These are phyloP conservation scores for Gynostemma pentaphyllum DNA, from an alignment of 306 rosid genomes.

Conservation along the genomic window DNA sequence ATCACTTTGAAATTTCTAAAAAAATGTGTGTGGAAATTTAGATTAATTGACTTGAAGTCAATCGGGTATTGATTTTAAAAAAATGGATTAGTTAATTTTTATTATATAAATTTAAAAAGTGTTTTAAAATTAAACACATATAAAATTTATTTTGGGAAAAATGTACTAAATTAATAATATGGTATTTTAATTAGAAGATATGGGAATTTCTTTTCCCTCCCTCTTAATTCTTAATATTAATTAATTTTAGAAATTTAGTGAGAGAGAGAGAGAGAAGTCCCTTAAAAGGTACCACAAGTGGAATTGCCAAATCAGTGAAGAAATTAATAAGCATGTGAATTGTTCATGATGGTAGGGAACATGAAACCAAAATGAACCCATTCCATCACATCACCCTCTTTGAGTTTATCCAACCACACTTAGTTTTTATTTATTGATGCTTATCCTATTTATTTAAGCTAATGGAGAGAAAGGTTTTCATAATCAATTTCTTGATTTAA, in stretches of 20 bases:
- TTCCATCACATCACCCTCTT: neutral
- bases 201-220: neutral
- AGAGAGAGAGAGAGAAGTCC: neutral
- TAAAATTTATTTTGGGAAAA: neutral
- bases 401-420: neutral
- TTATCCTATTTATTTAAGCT: neutral
- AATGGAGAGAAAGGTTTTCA: no score
- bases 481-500: neutral
- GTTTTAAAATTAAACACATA: no score
- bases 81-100: no score
- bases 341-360: slow-evolving; percentile 8
- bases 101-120: no score
- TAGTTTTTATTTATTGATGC: neutral
- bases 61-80: no score
- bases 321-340: slow-evolving; percentile 6
- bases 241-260: neutral
- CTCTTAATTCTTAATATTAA: neutral
- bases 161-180: neutral
- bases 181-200: neutral
- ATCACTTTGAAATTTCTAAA: no score
- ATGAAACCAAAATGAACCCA: neutral
- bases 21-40: no score
- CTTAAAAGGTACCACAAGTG: neutral
- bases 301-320: slow-evolving; percentile 6
- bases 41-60: no score